A percentile compares a stretch with the other conserved stretches of the same genome.
These are phyloP conservation scores for Thalassiosira delicatula DNA, from an alignment of 352 stramenopile genomes.

Conservation along the genomic window DNA sequence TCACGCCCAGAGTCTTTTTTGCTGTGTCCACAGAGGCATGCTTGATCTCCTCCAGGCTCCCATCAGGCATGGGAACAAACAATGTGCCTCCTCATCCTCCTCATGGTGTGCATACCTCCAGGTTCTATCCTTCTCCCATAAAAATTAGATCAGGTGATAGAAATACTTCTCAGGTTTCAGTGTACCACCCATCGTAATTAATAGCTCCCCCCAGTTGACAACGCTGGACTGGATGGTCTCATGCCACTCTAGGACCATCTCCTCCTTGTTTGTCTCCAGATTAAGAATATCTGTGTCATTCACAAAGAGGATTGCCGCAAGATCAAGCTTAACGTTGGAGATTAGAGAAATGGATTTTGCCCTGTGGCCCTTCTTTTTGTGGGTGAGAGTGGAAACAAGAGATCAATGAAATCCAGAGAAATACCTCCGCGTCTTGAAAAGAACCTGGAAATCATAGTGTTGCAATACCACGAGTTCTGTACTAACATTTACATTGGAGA, in stretches of 20 bases:
- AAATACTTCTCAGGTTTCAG: constrained; percentile 22
- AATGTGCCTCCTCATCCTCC: neutral
- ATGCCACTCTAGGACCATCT: neutral
- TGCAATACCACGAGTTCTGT: too few species aligned
- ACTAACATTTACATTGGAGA: too few species aligned
- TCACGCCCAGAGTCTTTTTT: constrained; percentile 20
- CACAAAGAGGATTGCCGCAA: constrained; percentile 1
- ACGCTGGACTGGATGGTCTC: neutral
- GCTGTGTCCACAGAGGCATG: neutral
- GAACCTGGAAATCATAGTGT: too few species aligned
- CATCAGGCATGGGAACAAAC: constrained; percentile 14
- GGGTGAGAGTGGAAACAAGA: too few species aligned
- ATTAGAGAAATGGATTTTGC: constrained; percentile 25
- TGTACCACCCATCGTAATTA: neutral
- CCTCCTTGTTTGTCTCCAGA: neutral
- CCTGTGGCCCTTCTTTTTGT: constrained; percentile 42
- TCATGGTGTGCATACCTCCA: constrained; percentile 1
- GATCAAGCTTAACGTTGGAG: neutral
- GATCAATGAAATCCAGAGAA: too few species aligned
- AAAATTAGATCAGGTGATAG: constrained; percentile 25
- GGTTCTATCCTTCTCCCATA: neutral
- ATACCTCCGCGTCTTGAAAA: too few species aligned
- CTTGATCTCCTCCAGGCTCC: neutral
- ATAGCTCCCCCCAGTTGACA: neutral
- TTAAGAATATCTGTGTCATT: neutral